Base-by-base conservation (phyloP, 345 rosid genomes). In the Heritiera littoralis region DNA sequence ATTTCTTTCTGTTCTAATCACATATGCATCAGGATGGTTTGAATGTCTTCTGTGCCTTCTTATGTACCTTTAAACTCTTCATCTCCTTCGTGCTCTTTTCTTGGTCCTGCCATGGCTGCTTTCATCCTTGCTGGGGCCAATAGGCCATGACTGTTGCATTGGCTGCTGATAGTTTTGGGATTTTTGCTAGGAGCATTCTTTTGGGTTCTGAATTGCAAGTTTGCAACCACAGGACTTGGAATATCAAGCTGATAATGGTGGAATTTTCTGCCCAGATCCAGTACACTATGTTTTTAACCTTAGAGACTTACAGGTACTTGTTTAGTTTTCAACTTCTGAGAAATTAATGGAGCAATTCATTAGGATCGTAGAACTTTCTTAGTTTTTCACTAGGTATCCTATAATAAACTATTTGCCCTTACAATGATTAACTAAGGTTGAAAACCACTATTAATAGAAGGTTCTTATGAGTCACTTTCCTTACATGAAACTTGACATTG, bases 241-340 rank as follows among this genome's bases (percentile, higher is more conserved):
- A 35, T 94, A 72, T 64, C 94, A 88, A 49, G 92, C 83, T 69
- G 95, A 92, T 58, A 90, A 86, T 67, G 88, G 88, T 75, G 92
- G 92, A 79, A 83, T 96, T 10, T 90, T 83, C 77, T 84, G 85
- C 73, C 86, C 87, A 0, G 90, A 91, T 81, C 80, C 90, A 0
- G 76, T 88, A 54, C 88, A 80, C 49, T 84, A 80, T 54, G 84
- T 85, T 68, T 84, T 87, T 64, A 89, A 89, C 77, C 89, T 86
- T 32, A 84, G 82, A 66, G 92, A 92, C 60, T 77, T 90, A 15
- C 93, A 94, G 98, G 98, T 96, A 90, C 11, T 13, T 35, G 17
- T 77, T 49, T 52, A 9, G 14, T 43, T 41, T 58, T 20, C 54
- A 58, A 9, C 30, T 8, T 9, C 12, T 30, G 68, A 23, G 28